Conservation (phyloP, 805 yeast species). For the Kuraishia floccosa region DNA sequence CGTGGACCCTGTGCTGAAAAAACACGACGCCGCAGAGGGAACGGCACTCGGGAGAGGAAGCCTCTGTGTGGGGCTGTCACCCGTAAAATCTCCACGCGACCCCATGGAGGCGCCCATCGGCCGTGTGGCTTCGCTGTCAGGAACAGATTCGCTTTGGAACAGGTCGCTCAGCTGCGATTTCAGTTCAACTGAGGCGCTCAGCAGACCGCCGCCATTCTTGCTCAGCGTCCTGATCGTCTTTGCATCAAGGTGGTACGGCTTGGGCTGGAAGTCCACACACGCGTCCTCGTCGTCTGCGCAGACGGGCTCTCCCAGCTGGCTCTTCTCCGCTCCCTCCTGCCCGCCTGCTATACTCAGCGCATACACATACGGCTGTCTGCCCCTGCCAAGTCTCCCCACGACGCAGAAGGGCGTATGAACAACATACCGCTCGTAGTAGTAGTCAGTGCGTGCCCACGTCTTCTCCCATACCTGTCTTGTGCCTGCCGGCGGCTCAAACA, state of each 20-base stretch:
- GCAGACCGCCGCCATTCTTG: background rate
- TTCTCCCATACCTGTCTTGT: slow-evolving; percentile 2
- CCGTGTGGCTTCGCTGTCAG: background rate
- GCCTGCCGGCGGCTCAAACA: background rate
- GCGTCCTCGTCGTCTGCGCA: background rate
- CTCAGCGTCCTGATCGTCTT: slow-evolving; percentile 7
- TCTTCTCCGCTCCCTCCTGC: background rate
- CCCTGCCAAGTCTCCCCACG: slow-evolving; percentile 8
- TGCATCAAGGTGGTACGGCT: slow-evolving; percentile 9
- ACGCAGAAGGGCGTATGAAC: slow-evolving; percentile 23
- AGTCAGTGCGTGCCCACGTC: slow-evolving; percentile 21
- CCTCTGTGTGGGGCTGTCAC: too few relatives aligned
- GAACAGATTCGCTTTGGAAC: too few relatives aligned
- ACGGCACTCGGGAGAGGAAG: too few relatives aligned
- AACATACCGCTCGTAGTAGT: slow-evolving; percentile 25
- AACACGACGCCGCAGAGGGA: too few relatives aligned
- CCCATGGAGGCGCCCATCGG: background rate
- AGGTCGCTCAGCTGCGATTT: background rate
- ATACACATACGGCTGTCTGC: slow-evolving; percentile 6
- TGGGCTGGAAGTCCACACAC: slow-evolving; percentile 6
- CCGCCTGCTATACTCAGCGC: slow-evolving; percentile 4
- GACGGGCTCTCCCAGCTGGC: background rate
- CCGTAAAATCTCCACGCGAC: too few relatives aligned
- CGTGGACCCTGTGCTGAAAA: background rate
- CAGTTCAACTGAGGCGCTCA: background rate